Percentiles rank a stretch among this genome's conserved stretches.
Conservation (phyloP, 2,329 filamentous ascomycete species). For the Fusarium sp. region DNA sequence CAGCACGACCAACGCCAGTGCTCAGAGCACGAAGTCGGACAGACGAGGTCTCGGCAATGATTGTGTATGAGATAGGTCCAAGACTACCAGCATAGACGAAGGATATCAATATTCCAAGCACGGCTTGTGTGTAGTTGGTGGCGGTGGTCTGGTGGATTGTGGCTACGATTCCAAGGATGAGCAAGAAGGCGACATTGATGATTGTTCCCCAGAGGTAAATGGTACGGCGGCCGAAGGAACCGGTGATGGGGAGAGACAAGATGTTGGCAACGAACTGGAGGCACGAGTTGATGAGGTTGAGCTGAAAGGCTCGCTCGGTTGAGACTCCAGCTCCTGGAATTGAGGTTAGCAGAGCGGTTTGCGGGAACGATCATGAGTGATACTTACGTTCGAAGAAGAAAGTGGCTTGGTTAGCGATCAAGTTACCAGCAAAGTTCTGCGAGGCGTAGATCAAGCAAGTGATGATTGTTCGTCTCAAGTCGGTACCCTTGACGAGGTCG, state of each 20-base stretch:
- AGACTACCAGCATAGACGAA: slow-evolving; percentile 71
- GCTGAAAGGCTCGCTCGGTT: slow-evolving; percentile 64
- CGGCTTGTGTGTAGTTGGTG: slow-evolving; percentile 64
- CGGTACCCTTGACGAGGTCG: slow-evolving; percentile 65
- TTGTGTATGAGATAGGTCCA: slow-evolving; percentile 72
- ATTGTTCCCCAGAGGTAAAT: slow-evolving; percentile 71
- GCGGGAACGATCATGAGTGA: rapidly evolving
- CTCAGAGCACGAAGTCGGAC: slow-evolving; percentile 72
- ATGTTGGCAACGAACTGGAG: slow-evolving; percentile 71
- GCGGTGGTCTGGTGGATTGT: slow-evolving; percentile 58
- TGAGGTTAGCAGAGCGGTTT: not conserved
- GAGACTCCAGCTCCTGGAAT: slow-evolving; percentile 67
- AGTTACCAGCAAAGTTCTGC: slow-evolving; percentile 68
- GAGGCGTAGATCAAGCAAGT: slow-evolving; percentile 67
- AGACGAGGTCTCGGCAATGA: slow-evolving; percentile 74
- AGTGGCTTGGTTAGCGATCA: slow-evolving; percentile 70
- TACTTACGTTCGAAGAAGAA: slow-evolving; percentile 63
- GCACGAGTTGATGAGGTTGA: slow-evolving; percentile 71
- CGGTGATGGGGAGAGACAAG: slow-evolving; percentile 73
- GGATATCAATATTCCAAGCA: slow-evolving; percentile 71
- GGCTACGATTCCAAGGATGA: slow-evolving; percentile 68
- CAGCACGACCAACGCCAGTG: slow-evolving; percentile 70
- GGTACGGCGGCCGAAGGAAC: slow-evolving; percentile 69
- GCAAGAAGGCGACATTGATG: slow-evolving; percentile 63
- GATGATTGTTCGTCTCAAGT: slow-evolving; percentile 64